Base-by-base conservation (phyloP, 2,329 filamentous ascomycete genomes). In the Thelonectria olida region DNA sequence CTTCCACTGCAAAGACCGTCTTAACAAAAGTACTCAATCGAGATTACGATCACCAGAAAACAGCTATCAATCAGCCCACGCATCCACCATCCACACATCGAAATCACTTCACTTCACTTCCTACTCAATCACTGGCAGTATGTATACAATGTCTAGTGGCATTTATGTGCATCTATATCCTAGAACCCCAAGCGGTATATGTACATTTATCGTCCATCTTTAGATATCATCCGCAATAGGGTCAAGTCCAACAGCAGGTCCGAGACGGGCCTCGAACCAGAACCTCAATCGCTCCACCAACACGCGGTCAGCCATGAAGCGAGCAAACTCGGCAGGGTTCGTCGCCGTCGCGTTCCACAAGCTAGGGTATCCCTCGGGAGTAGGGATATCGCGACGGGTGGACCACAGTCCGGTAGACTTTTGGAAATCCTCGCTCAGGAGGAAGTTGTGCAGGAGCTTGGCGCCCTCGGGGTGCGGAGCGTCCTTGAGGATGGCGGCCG, bases 381-480 rank as follows among this genome's bases (percentile, higher is more conserved):
- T 44, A 2, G 67, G 51, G 2, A 78, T 58, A 62, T 82, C 80
- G 2, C 58, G 62, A 5, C 78, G 73, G 1, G 78, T 75, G 17
- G 74, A 75, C 79, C 78, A 71, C 39, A 53, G 27, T 4, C 72
- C 73, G 4, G 53, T 60, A 1, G 58, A 47, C 7, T 67, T 54
- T 67, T 83, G 80, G 47, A 64, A 76, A 55, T 82, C 81, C 2
- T 72, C 58, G 55, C 75, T 81, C 10, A 85, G 69, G 6, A 85
- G 59, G 66, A 72, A 85, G 67, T 76, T 81, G 65, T 81, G 77
- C 8, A 85, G 76, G 23, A 85, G 72, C 73, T 84, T 85, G 25
- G 84, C 81, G 28, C 77, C 77, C 68, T 85, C 82, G 0, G 81
- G 81, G 50, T 82, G 81, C 0, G 81, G 80, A 0, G 84, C 81